Conservation (phyloP, 2,329 filamentous ascomycete genomes). For the Plenodomus lindquistii region DNA sequence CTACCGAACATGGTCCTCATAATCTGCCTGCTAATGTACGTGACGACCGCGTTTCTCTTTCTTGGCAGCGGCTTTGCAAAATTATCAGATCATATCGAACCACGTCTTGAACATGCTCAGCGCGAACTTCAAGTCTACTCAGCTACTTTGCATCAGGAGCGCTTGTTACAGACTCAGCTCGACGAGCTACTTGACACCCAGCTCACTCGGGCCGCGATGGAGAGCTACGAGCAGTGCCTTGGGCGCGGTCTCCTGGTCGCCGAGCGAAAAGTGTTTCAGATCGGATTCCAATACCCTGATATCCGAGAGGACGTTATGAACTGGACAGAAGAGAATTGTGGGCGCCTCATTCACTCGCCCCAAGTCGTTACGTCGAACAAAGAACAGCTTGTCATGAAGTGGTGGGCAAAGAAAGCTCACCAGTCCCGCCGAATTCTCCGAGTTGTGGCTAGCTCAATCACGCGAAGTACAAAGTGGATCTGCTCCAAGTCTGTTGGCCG, state of each 20-base stretch:
- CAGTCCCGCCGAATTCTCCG: no score
- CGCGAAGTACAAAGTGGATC: no score
- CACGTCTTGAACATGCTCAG: slow-evolving; percentile 8
- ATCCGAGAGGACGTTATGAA: slow-evolving; percentile 20
- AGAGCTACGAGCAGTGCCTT: slow-evolving; percentile 32
- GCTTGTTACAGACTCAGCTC: slow-evolving; percentile 8
- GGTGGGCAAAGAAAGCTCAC: slow-evolving; percentile 1
- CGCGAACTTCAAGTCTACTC: slow-evolving; percentile 2
- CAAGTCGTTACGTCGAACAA: slow-evolving; percentile 5
- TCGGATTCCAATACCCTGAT: slow-evolving; percentile 16
- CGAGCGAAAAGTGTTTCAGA: slow-evolving; percentile 9
- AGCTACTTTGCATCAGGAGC: slow-evolving; percentile 2
- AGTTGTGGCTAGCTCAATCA: no score
- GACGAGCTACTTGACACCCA: slow-evolving; percentile 7
- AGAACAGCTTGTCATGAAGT: slow-evolving; percentile 6
- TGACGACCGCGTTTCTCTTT: no score
- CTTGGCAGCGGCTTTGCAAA: no score
- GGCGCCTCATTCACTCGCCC: slow-evolving; percentile 22
- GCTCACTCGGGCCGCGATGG: slow-evolving; percentile 16
- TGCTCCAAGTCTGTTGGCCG: no score
- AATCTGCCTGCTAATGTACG: no score
- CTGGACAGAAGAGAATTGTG: slow-evolving; percentile 29
- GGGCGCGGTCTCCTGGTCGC: slow-evolving; percentile 20
- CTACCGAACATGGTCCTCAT: no score
- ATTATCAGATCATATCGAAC: neutral